Evolutionary conservation across 225 moss, liverwort and hornwort species (phyloP), one percentile per base, ranked within the genome.

Genomic region (Thuidium tamariscinum): DNA sequence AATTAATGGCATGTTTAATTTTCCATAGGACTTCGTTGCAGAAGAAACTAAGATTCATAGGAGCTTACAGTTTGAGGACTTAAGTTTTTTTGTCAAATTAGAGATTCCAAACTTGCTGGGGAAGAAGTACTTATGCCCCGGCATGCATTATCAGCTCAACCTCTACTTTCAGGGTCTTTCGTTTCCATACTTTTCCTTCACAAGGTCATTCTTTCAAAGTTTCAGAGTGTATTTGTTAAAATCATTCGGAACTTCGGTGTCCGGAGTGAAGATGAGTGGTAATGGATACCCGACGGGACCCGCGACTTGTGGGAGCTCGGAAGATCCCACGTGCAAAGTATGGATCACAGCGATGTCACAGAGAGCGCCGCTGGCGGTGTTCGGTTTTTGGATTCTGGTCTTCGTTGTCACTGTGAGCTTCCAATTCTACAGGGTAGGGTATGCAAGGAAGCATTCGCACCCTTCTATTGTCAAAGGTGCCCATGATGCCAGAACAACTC

Each of bases 331-430:
- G 11, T 95, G 95, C 85, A 74, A 90, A 77, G 92, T 94, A 15
- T 82, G 84, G 77, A 89, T 95, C 77, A 90, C 89, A 13, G 62
- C 88, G 64, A 92, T 89, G 90, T 89, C 87, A 16, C 92, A 94
- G 79, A 62, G 25, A 57, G 90, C 16, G 60, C 91, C 93, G 54
- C 49, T 94, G 73, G 89, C 67, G 71, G 92, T 95, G 83, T 94
- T 94, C 34, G 70, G 91, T 48, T 95, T 91, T 64, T 95, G 95
- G 94, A 84, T 91, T 56, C 57, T 94, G 63, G 93, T 91, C 29
- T 76, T 91, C 75, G 22, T 93, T 32, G 87, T 59, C 54, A 78
- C 72, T 73, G 29, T 34, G 49, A 83, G 73, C 77, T 94, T 93
- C 90, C 69, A 89, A 41, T 46, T 89, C 19, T 90, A 90, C 92